Conservation (phyloP, 768 basidiomycete species). For the Pisolithus marmoratus region DNA sequence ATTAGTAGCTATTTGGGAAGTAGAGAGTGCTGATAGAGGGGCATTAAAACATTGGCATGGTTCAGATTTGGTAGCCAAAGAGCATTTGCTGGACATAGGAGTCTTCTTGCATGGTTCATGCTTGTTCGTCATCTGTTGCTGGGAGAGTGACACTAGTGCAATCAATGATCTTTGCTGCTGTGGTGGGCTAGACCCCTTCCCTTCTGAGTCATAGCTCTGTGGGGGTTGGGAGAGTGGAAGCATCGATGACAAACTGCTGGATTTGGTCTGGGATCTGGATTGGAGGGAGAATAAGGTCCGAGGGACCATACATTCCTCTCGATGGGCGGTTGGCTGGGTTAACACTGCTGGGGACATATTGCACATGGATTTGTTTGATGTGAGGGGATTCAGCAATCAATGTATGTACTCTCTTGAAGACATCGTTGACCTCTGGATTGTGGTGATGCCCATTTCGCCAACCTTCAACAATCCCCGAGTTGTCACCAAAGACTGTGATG, state of each 20-base stretch:
- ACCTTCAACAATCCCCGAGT: constrained; percentile 8
- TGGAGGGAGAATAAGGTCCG: constrained; percentile 7
- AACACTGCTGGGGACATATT: neutral
- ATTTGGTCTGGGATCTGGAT: constrained; percentile 7
- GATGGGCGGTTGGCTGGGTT: neutral
- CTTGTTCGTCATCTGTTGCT: too few relatives aligned
- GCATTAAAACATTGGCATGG: too few relatives aligned
- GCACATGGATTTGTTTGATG: neutral
- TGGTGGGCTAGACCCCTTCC: neutral
- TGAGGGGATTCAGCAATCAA: neutral
- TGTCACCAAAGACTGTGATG: constrained; percentile 9
- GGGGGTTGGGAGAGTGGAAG: neutral
- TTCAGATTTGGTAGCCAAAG: too few relatives aligned
- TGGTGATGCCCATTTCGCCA: constrained; percentile 6
- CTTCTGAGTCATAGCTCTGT: neutral
- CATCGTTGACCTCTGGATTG: constrained; percentile 6
- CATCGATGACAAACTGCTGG: neutral
- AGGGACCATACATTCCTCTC: neutral
- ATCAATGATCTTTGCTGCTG: neutral
- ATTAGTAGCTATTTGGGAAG: too few relatives aligned
- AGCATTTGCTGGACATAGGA: too few relatives aligned
- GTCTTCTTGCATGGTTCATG: too few relatives aligned
- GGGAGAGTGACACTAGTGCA: too few relatives aligned
- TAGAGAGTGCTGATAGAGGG: too few relatives aligned
- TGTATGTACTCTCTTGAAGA: constrained; percentile 6